Evolutionary conservation across 306 rosid genomes (phyloP).

Genomic region (Rosa multiflora): DNA sequence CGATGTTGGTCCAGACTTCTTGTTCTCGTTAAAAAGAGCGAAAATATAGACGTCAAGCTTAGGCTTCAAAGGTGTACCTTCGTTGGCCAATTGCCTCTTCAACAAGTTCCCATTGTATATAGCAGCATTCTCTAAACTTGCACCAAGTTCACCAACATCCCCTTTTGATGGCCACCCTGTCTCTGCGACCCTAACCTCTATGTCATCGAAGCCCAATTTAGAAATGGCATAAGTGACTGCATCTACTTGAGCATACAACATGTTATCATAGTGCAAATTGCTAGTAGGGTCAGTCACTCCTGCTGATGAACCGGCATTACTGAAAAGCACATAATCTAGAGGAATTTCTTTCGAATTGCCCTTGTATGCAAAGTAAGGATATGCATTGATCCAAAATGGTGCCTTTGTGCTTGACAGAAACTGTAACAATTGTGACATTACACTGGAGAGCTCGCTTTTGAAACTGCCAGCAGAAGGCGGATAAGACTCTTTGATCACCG

Average conservation of each 20-base stretch:
- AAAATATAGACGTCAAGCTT: too few relatives aligned
- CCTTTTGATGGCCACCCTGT: too few relatives aligned
- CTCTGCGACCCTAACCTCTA: conserved; percentile 43
- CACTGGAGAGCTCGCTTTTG: conserved; percentile 51
- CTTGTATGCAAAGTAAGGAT: conserved; percentile 82
- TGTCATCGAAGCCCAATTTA: conserved; percentile 57
- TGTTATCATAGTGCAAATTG: conserved; percentile 72
- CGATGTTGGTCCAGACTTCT: too few relatives aligned
- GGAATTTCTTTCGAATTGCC: conserved; percentile 53
- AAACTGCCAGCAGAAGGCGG: conserved; percentile 93
- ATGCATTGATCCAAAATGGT: conserved; percentile 95
- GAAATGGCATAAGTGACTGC: conserved; percentile 74
- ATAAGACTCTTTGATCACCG: conserved; percentile 71
- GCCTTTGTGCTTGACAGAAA: conserved; percentile 66
- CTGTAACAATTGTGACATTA: conserved; percentile 64
- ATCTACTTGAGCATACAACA: conserved; percentile 94
- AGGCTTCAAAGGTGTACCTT: too few relatives aligned
- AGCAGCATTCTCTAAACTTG: conserved; percentile 40
- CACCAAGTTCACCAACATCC: conserved; percentile 49
- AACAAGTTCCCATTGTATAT: too few relatives aligned
- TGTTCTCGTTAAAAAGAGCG: too few relatives aligned
- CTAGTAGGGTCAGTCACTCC: conserved; percentile 78
- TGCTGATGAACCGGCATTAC: conserved; percentile 37
- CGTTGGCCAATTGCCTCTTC: too few relatives aligned
- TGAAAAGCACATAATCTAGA: conserved; percentile 64